Evolutionary conservation across 805 yeast species (phyloP), one percentile per base, ranked within the genome.

Genomic region (Ogataea pini): DNA sequence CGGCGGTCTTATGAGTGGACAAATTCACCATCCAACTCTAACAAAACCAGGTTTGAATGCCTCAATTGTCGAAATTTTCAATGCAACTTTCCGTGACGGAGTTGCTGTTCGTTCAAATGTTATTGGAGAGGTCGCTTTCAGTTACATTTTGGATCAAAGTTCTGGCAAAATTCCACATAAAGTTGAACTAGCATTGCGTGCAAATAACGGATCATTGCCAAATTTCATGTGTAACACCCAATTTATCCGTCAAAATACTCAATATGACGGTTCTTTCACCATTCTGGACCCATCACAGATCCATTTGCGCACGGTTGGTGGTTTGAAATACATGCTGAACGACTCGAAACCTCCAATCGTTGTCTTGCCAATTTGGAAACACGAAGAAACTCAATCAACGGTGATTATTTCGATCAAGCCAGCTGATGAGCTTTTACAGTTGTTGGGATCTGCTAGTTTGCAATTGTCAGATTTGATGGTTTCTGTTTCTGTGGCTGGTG

Each of bases 291-390:
- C 84, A 18, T 65, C 69, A 4, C 72, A 75, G 39, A 80, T 86
- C 37, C 65, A 78, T 32, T 75, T 82, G 36, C 80, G 81, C 59
- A 85, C 95, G 1, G 72, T 86, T 31, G 95, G 95, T 22, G 96
- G 91, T 0, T 69, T 91, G 57, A 88, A 88, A 64, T 92, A 91
- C 63, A 74, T 85, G 63, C 61, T 79, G 42, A 75, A 76, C 36
- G 70, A 73, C 46, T 70, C 73, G 49, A 64, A 70, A 13, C 79
- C 84, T 8, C 97, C 98, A 10, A 67, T 92, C 20, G 65, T 79
- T 24, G 75, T 92, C 40, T 75, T 82, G 33, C 97, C 96, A 36
- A 80, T 85, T 38, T 94, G 98, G 98, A 86, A 90, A 61, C 86
- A 85, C 62, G 97, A 91, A 65, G 76, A 77, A 16, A 83, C 77